These are phyloP conservation scores for Rhododendron henanense DNA, from an alignment of 148 eudicot species.

Conservation along the genomic window DNA sequence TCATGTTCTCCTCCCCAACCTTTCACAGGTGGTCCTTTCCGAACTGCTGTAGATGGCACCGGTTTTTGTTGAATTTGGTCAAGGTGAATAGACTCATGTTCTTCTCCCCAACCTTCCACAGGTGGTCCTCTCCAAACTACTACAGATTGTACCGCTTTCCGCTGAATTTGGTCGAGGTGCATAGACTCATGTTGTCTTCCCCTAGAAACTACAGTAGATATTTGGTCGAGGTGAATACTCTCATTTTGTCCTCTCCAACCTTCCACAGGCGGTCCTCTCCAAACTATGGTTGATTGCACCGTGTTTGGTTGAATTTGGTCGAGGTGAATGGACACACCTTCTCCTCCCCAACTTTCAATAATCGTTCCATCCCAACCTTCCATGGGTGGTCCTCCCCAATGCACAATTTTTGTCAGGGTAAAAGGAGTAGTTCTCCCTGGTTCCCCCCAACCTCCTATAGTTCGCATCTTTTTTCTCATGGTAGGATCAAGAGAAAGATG, in stretches of 20 bases:
- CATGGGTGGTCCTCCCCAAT: not conserved
- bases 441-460: not conserved
- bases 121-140: constrained; percentile 10
- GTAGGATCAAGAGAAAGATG: not conserved
- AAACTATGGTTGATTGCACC: not conserved
- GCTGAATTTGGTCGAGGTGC: not conserved
- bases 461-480: constrained; percentile 11
- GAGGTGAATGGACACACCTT: not conserved
- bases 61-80: not conserved
- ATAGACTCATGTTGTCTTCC: not conserved
- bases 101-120: not conserved
- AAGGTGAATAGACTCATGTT: not conserved
- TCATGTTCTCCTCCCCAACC: constrained; percentile 4
- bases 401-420: not conserved
- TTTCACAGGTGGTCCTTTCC: not conserved
- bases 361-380: constrained; percentile 5
- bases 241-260: not conserved
- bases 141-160: not conserved
- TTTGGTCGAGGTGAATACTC: not conserved
- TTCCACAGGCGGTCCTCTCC: constrained; percentile 8
- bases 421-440: not conserved
- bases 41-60: too few species aligned
- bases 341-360: not conserved
- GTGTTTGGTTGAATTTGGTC: not conserved
- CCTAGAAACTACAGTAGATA: not conserved